Base-by-base conservation (phyloP, 345 rosid species). In the Rhodamnia rubescens region DNA sequence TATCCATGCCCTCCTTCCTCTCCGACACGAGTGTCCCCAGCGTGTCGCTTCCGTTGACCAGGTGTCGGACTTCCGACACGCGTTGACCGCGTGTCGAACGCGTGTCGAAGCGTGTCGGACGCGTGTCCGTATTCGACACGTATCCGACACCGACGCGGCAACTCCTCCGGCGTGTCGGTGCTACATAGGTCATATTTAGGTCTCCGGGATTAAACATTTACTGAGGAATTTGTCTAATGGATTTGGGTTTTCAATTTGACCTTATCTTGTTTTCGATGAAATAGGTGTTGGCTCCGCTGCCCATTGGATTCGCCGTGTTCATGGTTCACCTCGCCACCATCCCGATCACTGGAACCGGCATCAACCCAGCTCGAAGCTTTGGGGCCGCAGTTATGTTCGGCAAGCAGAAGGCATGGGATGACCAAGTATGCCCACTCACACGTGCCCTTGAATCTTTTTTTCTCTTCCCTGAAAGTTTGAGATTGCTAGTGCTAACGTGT, bases 291-390 rank as follows among this genome's bases (percentile, higher is more conserved):
- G 92, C 92, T 27, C 92, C 92, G 14, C 89, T 91, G 61, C 92
- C 91, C 24, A 91, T 91, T 50, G 92, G 92, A 29, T 91, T 91
- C 21, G 91, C 92, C 4, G 92, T 91, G 58, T 91, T 91, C 89
- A 88, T 91, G 91, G 91, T 91, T 64, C 92, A 91, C 88, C 40
- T 91, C 53, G 92, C 92, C 42, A 89, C 92, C 1, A 91, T 91
- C 81, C 92, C 92, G 2, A 74, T 91, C 86, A 91, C 91, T 2
- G 92, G 92, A 49, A 91, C 92, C 13, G 90, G 92, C 47, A 91
- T 91, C 54, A 91, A 91, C 87, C 92, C 91, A 1, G 92, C 92
- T 13, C 85, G 92, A 80, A 91, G 92, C 82, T 88, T 91, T 22
- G 92, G 92, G 64, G 92, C 91, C 20, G 91, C 91, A 0, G 91